A percentile compares a stretch with the other conserved stretches of the same genome.
These are phyloP conservation scores for Claviceps sp. DNA, from an alignment of 2,329 filamentous ascomycete genomes.

Conservation along the genomic window DNA sequence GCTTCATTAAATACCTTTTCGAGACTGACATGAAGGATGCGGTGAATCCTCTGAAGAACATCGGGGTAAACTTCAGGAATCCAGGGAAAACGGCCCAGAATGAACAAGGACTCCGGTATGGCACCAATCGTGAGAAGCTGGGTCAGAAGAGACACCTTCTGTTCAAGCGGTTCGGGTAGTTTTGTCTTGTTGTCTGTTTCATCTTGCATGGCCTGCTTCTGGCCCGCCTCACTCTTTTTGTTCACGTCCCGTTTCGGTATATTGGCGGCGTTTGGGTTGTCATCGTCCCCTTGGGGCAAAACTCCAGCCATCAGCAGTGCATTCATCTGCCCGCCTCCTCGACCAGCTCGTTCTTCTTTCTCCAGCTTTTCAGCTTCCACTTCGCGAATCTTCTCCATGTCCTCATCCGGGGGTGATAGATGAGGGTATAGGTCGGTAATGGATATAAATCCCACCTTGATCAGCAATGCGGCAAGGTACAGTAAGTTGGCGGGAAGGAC, in stretches of 20 bases:
- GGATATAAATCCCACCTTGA: constrained; percentile 96
- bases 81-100: constrained; percentile 88
- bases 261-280: constrained; percentile 39
- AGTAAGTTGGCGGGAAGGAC: constrained; percentile 83
- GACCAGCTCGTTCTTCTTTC: constrained; percentile 59
- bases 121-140: constrained; percentile 84
- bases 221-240: constrained; percentile 37
- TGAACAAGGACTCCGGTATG: constrained; percentile 82
- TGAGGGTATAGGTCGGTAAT: constrained; percentile 84
- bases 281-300: constrained; percentile 54
- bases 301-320: constrained; percentile 79
- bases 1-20: constrained; percentile 53
- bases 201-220: constrained; percentile 32
- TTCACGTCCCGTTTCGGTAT: constrained; percentile 35
- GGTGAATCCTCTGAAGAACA: constrained; percentile 66
- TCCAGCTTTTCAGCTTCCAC: constrained; percentile 63
- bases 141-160: constrained; percentile 75
- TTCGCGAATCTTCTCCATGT: constrained; percentile 63
- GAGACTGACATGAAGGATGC: constrained; percentile 71
- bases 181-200: constrained; percentile 34
- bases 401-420: constrained; percentile 70
- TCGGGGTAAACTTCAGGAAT: constrained; percentile 75
- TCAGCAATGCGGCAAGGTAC: constrained; percentile 77
- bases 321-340: constrained; percentile 63
- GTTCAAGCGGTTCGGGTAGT: constrained; percentile 63